A percentile compares a stretch with the other conserved stretches of the same genome.
phyloP scores from a whole-genome alignment of 2,329 filamentous ascomycete species.

The Chaetothyriales sp. region DNA sequence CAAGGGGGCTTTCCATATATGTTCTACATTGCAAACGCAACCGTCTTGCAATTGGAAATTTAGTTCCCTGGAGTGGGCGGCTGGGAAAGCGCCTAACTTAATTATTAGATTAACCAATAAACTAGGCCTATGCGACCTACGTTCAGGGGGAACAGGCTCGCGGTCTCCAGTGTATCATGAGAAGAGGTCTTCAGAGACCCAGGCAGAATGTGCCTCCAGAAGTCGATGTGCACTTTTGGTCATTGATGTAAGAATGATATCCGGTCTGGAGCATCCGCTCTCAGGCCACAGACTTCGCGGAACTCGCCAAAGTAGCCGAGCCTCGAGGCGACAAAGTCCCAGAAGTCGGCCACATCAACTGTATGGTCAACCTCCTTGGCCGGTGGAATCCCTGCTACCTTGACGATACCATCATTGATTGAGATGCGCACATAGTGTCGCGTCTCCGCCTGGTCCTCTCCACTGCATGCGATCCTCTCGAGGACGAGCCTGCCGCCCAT shows the following conservation, averaged over 20 bases:
- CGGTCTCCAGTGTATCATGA: no score
- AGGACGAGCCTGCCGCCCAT: conserved; percentile 45
- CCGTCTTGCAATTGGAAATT: no score
- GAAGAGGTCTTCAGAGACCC: no score
- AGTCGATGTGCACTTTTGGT: neutral
- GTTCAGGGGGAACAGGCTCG: no score
- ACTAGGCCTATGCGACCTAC: no score
- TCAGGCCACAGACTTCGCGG: conserved; percentile 34
- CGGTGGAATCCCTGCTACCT: conserved; percentile 20
- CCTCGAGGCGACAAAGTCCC: conserved; percentile 26
- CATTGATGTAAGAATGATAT: conserved; percentile 40
- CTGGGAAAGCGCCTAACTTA: no score
- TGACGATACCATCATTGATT: conserved; percentile 44
- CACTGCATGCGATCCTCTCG: conserved; percentile 37
- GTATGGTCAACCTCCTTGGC: conserved; percentile 26
- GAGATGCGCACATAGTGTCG: conserved; percentile 38
- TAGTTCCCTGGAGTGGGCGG: no score
- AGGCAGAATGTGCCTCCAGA: no score
- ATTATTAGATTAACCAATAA: no score
- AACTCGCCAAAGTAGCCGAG: conserved; percentile 36
- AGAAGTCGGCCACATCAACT: conserved; percentile 31
- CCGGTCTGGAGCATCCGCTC: conserved; percentile 25
- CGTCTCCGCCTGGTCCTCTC: conserved; percentile 7
- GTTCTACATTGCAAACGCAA: no score
- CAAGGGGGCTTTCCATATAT: no score